phyloP scores from a whole-genome alignment of 2,329 filamentous ascomycete species.

The Trichophaea hybrida region DNA sequence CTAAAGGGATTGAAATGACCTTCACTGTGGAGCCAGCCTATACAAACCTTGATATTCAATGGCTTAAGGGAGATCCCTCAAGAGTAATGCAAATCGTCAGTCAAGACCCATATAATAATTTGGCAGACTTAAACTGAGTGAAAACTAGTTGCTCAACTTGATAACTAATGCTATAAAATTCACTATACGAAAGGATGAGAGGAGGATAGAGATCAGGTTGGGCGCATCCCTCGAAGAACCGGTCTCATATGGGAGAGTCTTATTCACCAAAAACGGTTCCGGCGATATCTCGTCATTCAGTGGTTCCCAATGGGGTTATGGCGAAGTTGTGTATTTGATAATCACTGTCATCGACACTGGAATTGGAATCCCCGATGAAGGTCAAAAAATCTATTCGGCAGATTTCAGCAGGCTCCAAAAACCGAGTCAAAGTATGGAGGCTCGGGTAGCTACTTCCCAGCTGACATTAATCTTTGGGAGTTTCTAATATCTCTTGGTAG shows the following conservation, averaged over 20 bases:
- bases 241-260: not conserved
- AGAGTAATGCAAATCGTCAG: conserved; percentile 51
- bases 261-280: not conserved
- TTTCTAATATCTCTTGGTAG: not conserved
- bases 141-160: conserved; percentile 49
- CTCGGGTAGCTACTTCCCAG: conserved; percentile 35
- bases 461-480: not conserved
- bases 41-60: conserved; percentile 48
- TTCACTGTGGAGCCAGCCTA: conserved; percentile 57
- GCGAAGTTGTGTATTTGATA: conserved; percentile 11
- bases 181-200: conserved; percentile 31
- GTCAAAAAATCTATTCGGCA: conserved; percentile 22
- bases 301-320: conserved; percentile 12
- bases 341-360: conserved; percentile 22
- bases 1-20: conserved; percentile 56
- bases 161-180: conserved; percentile 46
- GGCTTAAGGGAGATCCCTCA: conserved; percentile 62
- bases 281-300: not conserved
- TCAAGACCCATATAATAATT: too few relatives aligned
- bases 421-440: conserved; percentile 61
- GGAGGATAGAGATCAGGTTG: not conserved
- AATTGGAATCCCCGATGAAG: conserved; percentile 23
- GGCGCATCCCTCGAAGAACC: not conserved
- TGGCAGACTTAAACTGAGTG: too few relatives aligned
- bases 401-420: conserved; percentile 26